phyloP scores from a whole-genome alignment of 352 stramenopile species.

The Phytophthora melonis region DNA sequence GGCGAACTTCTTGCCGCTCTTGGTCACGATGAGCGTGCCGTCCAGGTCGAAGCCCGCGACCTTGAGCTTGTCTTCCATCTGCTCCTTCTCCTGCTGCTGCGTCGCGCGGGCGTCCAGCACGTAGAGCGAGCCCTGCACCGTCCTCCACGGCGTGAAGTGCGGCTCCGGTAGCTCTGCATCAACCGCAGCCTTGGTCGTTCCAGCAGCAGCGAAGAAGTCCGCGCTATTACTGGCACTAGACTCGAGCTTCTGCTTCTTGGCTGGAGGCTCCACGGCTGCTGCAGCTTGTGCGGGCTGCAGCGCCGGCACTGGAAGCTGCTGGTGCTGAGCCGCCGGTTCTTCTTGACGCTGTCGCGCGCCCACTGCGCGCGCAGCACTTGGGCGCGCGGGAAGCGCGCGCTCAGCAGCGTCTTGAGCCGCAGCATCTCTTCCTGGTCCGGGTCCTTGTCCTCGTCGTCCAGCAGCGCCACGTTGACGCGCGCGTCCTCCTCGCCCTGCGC shows the following conservation, averaged over 20 bases:
- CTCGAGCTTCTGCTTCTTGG: conserved; percentile 33
- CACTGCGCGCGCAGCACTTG: conserved; percentile 49
- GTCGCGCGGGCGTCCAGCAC: conserved; percentile 57
- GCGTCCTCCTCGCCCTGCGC: conserved; percentile 1
- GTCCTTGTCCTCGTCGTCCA: conserved; percentile 9
- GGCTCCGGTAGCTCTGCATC: conserved; percentile 26
- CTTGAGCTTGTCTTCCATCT: conserved; percentile 35
- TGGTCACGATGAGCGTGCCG: conserved; percentile 84
- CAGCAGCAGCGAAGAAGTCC: conserved; percentile 20
- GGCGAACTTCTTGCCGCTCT: conserved; percentile 86
- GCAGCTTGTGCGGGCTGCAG: not conserved
- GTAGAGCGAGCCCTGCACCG: conserved; percentile 49
- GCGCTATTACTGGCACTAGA: not conserved
- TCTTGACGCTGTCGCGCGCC: conserved; percentile 47
- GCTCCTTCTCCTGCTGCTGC: conserved; percentile 14
- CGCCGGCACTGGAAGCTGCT: conserved; percentile 28
- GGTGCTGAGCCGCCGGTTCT: conserved; percentile 46
- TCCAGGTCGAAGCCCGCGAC: conserved; percentile 88
- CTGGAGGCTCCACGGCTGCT: conserved; percentile 3
- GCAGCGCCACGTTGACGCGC: conserved; percentile 38
- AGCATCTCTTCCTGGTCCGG: conserved; percentile 28
- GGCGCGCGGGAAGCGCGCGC: conserved; percentile 31
- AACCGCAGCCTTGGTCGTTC: too few relatives aligned
- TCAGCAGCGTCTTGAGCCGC: not conserved
- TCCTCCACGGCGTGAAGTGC: conserved; percentile 55